These are phyloP conservation scores for Picea engelmannii DNA, from an alignment of 83 land plant genomes.

Conservation along the genomic window DNA sequence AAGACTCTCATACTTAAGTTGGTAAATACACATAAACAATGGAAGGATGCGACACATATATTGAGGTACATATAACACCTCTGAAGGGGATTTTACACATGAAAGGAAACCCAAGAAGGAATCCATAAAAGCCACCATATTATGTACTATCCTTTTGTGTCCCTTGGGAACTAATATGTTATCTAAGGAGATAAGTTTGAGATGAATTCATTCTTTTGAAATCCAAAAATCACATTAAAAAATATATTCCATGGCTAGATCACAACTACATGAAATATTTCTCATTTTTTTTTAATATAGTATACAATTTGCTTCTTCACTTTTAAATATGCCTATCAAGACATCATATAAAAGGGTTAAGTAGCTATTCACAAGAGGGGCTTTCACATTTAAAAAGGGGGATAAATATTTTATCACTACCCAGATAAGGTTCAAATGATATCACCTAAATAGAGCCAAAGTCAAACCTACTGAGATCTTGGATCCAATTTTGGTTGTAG, in stretches of 20 bases:
- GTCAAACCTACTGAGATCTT: slow-evolving; percentile 96
- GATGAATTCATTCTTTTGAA: no score
- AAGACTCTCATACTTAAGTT: no score
- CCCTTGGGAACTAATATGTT: no score
- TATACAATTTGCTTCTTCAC: slow-evolving; percentile 42
- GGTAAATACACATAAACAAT: no score
- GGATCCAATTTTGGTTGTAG: slow-evolving; percentile 72
- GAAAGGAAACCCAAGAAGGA: no score
- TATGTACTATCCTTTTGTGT: no score
- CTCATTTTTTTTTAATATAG: slow-evolving; percentile 37
- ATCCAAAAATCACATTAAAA: not conserved
- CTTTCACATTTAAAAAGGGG: slow-evolving; percentile 93
- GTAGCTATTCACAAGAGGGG: slow-evolving; percentile 77
- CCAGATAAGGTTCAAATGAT: slow-evolving; percentile 89
- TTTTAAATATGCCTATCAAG: slow-evolving; percentile 27
- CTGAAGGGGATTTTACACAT: no score
- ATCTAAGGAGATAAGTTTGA: no score
- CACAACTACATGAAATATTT: slow-evolving; percentile 58
- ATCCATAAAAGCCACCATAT: no score
- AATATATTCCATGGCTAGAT: slow-evolving; percentile 7
- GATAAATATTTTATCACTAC: slow-evolving; percentile 78
- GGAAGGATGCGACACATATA: no score
- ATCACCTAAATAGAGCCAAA: slow-evolving; percentile 89
- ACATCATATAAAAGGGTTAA: slow-evolving; percentile 39
- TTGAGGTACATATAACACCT: no score